These are phyloP conservation scores for Leccinum longicurvipes DNA, from an alignment of 768 basidiomycete genomes.

Conservation along the genomic window DNA sequence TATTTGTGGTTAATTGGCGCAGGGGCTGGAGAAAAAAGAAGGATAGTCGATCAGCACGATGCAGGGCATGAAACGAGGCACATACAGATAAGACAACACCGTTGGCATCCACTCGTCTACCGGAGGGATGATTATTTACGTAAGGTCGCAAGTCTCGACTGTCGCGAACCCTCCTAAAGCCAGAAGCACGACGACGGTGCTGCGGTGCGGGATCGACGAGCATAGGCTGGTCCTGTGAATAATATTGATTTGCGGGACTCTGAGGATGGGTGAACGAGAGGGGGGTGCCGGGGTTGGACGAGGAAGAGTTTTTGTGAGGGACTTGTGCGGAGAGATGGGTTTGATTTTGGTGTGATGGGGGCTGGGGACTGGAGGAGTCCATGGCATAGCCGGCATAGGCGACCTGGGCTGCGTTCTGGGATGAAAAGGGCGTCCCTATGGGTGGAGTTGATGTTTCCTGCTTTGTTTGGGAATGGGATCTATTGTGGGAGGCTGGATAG, in stretches of 20 bases:
- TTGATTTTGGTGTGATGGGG: constrained; percentile 45
- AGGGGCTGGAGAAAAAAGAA: constrained; percentile 40
- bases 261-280: constrained; percentile 61
- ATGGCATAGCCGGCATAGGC: constrained; percentile 54
- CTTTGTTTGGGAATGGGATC: constrained; percentile 56
- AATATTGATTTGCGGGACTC: constrained; percentile 51
- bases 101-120: constrained; percentile 73
- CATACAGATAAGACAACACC: constrained; percentile 82
- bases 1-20: constrained; percentile 75
- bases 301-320: constrained; percentile 52
- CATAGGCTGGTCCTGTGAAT: constrained; percentile 68
- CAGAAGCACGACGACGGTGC: constrained; percentile 66
- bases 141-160: constrained; percentile 75
- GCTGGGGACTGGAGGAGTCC: constrained; percentile 65
- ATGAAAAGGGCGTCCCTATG: constrained; percentile 51
- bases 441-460: constrained; percentile 48
- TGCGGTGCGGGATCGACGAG: constrained; percentile 55
- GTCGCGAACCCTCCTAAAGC: constrained; percentile 77
- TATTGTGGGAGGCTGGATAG: constrained; percentile 56
- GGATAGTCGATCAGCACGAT: constrained; percentile 6
- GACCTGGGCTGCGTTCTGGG: constrained; percentile 43
- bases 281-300: constrained; percentile 64
- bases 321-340: constrained; percentile 49
- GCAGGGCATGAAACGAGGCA: constrained; percentile 14
- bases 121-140: constrained; percentile 56